Conservation (phyloP, 2,329 filamentous ascomycete genomes). For the Apiospora arundinis region DNA sequence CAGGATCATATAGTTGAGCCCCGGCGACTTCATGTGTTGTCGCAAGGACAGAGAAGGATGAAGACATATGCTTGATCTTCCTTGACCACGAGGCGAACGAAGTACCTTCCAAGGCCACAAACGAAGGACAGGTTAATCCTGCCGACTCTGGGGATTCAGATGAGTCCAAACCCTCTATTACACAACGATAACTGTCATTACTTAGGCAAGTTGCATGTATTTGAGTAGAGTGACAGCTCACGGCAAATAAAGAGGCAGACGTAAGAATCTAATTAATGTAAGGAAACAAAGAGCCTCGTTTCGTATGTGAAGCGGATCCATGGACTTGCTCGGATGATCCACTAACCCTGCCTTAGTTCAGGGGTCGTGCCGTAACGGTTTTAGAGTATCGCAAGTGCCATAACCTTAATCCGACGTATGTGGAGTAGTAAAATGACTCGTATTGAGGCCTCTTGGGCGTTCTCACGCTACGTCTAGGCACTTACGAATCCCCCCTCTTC, state of each 20-base stretch:
- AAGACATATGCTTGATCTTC: not conserved
- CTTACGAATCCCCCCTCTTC: not conserved
- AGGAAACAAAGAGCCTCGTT: too few species aligned
- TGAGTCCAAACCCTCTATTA: too few species aligned
- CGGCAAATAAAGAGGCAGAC: too few species aligned
- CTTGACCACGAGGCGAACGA: not conserved
- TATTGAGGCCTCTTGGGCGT: not conserved
- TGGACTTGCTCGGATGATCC: not conserved
- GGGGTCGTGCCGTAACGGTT: too few species aligned
- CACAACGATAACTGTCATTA: too few species aligned
- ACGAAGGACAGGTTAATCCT: too few species aligned
- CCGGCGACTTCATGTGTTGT: not conserved
- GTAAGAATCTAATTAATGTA: too few species aligned
- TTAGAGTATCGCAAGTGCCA: slow-evolving; percentile 1
- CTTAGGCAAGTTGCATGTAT: too few species aligned
- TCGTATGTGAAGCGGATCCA: too few species aligned
- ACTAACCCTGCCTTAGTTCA: not conserved
- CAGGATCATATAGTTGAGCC: not conserved
- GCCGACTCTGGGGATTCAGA: not conserved
- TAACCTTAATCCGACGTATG: slow-evolving; percentile 7
- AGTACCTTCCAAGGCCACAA: too few species aligned
- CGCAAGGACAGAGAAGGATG: not conserved
- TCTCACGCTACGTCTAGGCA: not conserved
- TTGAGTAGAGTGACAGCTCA: too few species aligned
- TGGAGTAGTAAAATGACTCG: not conserved